These are phyloP conservation scores for Piromyces finnis DNA, from an alignment of 192 early-diverging fungal genomes.

Conservation along the genomic window DNA sequence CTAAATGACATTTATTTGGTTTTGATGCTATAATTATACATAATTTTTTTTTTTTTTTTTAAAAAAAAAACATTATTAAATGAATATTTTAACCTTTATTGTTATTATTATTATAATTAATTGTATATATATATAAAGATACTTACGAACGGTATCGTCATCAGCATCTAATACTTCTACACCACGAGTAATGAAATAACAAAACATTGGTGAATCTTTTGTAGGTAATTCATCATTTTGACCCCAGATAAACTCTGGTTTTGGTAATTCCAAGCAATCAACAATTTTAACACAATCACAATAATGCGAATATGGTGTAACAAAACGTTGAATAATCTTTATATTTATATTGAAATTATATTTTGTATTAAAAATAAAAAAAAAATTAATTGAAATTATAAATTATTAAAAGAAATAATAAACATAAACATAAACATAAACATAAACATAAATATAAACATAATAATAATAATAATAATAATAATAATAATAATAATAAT, in stretches of 20 bases:
- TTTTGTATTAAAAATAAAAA: too few species aligned
- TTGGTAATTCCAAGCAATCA: constrained; percentile 36
- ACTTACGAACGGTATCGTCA: constrained; percentile 50
- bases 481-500: background rate
- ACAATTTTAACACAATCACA: constrained; percentile 91
- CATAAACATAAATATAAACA: too few species aligned
- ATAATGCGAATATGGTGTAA: constrained; percentile 58
- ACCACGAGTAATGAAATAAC: constrained; percentile 73
- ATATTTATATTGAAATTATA: too few species aligned
- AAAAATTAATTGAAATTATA: too few species aligned
- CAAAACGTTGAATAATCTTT: background rate
- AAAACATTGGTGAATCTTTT: constrained; percentile 15
- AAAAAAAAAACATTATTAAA: too few species aligned
- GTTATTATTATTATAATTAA: background rate
- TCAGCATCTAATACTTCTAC: constrained; percentile 77
- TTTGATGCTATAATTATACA: constrained; percentile 48
- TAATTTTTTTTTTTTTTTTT: too few species aligned
- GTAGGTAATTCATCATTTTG: constrained; percentile 2
- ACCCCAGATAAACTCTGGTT: constrained; percentile 14
- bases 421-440: too few species aligned
- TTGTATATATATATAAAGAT: background rate
- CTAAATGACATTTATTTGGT: constrained; percentile 73
- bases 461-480: too few species aligned
- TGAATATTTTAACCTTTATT: too few species aligned
- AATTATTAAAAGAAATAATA: too few species aligned